Percentiles rank a stretch among this genome's conserved stretches.
These are phyloP conservation scores for Elaphomyces granulatus DNA, from an alignment of 495 filamentous ascomycete species.

Conservation along the genomic window DNA sequence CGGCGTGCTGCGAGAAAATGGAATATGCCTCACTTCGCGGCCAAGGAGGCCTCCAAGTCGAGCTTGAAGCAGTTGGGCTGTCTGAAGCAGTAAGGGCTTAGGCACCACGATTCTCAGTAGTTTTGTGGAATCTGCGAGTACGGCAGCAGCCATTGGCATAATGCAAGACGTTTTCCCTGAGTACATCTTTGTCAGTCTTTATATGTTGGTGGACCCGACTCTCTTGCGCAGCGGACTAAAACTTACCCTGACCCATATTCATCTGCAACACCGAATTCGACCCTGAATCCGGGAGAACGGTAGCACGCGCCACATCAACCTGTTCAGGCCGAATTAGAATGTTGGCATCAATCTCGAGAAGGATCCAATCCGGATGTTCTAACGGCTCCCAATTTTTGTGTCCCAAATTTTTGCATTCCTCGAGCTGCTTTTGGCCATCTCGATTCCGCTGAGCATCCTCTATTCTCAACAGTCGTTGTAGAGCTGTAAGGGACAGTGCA, in stretches of 20 bases:
- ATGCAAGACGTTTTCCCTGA: constrained; percentile 49
- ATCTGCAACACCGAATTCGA: constrained; percentile 48
- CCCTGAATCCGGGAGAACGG: constrained; percentile 33
- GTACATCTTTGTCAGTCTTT: too few species aligned
- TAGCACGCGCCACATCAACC: constrained; percentile 38
- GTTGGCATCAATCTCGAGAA: constrained; percentile 50
- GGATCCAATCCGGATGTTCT: constrained; percentile 39
- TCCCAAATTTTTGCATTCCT: constrained; percentile 38
- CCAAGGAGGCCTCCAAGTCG: constrained; percentile 46
- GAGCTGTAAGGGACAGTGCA: constrained; percentile 19
- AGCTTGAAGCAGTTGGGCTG: constrained; percentile 39
- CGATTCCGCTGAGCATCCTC: constrained; percentile 15
- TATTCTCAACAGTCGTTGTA: constrained; percentile 31
- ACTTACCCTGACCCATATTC: constrained; percentile 55
- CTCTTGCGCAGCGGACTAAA: too few species aligned
- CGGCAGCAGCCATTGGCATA: constrained; percentile 44
- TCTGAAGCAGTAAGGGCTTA: constrained; percentile 47
- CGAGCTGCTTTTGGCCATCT: constrained; percentile 22
- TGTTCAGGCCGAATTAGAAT: constrained; percentile 50
- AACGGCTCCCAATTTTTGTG: constrained; percentile 39
- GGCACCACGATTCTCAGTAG: constrained; percentile 47
- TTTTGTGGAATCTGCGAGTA: constrained; percentile 36
- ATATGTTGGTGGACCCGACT: too few species aligned
- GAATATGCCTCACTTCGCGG: constrained; percentile 44
- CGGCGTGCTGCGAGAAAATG: constrained; percentile 40